Evolutionary conservation across 83 land plant genomes (phyloP).

Genomic region (Thuja plicata): DNA sequence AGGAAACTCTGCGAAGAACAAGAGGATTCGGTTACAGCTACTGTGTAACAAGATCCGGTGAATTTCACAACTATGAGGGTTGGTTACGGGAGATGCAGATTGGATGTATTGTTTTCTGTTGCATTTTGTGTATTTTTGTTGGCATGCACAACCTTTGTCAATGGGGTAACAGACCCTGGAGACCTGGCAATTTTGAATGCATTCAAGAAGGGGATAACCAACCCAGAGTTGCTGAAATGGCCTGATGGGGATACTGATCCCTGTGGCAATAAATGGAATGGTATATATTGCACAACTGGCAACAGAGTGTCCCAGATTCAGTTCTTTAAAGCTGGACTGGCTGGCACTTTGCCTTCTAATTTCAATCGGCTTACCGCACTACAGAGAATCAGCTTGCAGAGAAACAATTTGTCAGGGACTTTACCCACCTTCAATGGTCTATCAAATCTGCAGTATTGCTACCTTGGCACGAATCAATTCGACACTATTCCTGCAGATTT

Average conservation of each 20-base stretch:
- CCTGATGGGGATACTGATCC: slow-evolving; percentile 60
- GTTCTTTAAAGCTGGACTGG: slow-evolving; percentile 40
- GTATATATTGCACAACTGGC: slow-evolving; percentile 33
- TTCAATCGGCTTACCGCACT: slow-evolving; percentile 64
- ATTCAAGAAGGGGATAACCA: slow-evolving; percentile 56
- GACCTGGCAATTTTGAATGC: slow-evolving; percentile 51
- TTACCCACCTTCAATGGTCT: slow-evolving; percentile 73
- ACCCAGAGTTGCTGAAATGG: slow-evolving; percentile 74
- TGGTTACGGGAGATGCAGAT: slow-evolving; percentile 7
- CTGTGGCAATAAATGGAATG: slow-evolving; percentile 63
- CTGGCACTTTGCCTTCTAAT: slow-evolving; percentile 62
- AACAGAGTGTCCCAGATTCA: slow-evolving; percentile 65
- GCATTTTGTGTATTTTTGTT: background rate
- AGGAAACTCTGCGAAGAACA: background rate
- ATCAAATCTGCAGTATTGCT: slow-evolving; percentile 44
- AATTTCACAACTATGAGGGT: background rate
- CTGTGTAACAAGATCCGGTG: background rate
- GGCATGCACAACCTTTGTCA: slow-evolving; percentile 9
- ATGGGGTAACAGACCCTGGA: slow-evolving; percentile 41
- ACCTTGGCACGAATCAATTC: slow-evolving; percentile 52
- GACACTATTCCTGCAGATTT: slow-evolving; percentile 77
- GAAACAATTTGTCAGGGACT: slow-evolving; percentile 55
- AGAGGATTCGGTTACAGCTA: background rate
- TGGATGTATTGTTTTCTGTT: background rate
- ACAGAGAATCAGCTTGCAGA: slow-evolving; percentile 57